Evolutionary conservation across 169 alveolate genomes (phyloP), one percentile per base, ranked within the genome.

Genomic region (Besnoitia besnoiti): DNA sequence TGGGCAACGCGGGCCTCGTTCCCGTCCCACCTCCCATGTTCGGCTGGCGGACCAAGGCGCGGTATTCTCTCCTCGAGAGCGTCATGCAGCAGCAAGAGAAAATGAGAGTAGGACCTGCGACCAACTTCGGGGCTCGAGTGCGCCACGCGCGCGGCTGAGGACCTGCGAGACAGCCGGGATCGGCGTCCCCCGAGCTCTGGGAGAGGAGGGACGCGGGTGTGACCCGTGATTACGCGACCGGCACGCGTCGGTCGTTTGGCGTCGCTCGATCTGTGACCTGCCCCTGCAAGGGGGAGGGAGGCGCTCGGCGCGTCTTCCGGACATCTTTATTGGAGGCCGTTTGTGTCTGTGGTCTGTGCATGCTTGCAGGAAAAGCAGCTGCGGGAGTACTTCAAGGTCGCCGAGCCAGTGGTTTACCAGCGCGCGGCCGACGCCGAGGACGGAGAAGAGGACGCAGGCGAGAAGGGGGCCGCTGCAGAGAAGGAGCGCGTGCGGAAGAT

Each of bases 1-100:
- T 93, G 37, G 94, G 94, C 46, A 47, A 47, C n/a, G 88, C 93
- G 14, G 95, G 95, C 85, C 93, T 96, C 44, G 95, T 96, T 55
- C 97, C 97, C 33, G 87, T 82, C 0, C 97, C 96, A 0, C 97
- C 97, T 7, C 97, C 97, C 5, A 93, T 90, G 85, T 96, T 76
- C 47, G 97, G 97, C 51, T 89, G 94, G 73, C 89, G 97, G 16
- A 89, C 97, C 33, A 87, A 85, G 90, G 97, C 97, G 33, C 85
- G 91, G 61, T 92, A 94, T 73, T 88, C 90, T 55, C 46, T 61
- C 77, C 91, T 91, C 44, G 80, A 77, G 87, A 89, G 61, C 75
- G 93, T 85, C 49, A 76, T 49, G 93, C 91, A 85, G 46, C 76
- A 91, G 80, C 94, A 92, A 33, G 90, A 89, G 80, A 37, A 33